These are phyloP conservation scores for Sclerotiophoma versabilis DNA, from an alignment of 2,329 filamentous ascomycete species.

Conservation along the genomic window DNA sequence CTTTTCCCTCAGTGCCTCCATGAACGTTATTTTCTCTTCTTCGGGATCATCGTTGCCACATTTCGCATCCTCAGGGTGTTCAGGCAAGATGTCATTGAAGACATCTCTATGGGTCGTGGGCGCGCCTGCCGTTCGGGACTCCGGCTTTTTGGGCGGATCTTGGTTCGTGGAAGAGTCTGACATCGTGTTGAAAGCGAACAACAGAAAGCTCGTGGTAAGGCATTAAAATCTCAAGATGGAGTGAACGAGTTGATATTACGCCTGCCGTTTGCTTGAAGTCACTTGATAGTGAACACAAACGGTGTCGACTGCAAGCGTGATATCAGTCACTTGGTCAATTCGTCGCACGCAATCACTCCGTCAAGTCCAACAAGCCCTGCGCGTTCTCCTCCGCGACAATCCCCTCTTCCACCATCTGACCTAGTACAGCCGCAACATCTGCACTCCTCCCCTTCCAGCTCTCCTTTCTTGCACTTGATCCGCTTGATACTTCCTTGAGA, in stretches of 20 bases:
- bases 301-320: neutral
- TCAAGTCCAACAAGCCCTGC: slow-evolving; percentile 25
- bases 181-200: neutral
- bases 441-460: slow-evolving; percentile 50
- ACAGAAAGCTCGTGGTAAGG: neutral
- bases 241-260: neutral
- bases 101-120: neutral
- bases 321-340: neutral
- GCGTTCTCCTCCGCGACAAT: slow-evolving; percentile 48
- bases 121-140: slow-evolving; percentile 3
- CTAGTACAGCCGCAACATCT: slow-evolving; percentile 54
- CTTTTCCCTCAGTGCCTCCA: neutral
- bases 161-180: neutral
- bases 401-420: slow-evolving; percentile 62
- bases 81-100: neutral
- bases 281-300: neutral
- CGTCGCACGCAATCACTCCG: neutral
- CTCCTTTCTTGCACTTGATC: slow-evolving; percentile 45
- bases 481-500: slow-evolving; percentile 50
- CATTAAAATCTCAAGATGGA: neutral
- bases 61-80: neutral
- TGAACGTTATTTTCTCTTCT: neutral
- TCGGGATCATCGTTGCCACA: neutral
- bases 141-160: neutral
- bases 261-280: neutral